Percentiles rank a stretch among this genome's conserved stretches.
Conservation (phyloP, 2,329 filamentous ascomycete species). For the Piedraia hortae region DNA sequence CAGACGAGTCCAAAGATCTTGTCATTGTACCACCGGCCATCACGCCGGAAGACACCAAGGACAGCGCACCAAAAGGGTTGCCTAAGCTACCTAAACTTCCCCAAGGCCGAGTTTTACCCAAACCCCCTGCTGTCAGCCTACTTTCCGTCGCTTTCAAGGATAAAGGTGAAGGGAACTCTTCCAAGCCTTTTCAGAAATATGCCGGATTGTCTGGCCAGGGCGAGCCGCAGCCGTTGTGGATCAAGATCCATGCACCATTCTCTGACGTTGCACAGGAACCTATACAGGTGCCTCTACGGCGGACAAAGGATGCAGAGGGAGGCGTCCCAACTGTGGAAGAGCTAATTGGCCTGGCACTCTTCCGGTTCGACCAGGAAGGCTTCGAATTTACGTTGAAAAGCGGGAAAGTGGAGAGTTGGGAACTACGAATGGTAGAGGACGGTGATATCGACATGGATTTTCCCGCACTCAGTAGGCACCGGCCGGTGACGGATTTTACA, state of each 20-base stretch:
- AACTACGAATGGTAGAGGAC: constrained; percentile 56
- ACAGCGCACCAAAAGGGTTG: constrained; percentile 28
- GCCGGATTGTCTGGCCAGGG: constrained; percentile 51
- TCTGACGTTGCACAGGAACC: constrained; percentile 36
- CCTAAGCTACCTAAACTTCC: constrained; percentile 37
- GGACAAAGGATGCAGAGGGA: constrained; percentile 40
- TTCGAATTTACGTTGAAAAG: constrained; percentile 35
- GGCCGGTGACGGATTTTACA: constrained; percentile 49
- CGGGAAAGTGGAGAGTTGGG: constrained; percentile 57
- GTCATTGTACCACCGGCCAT: constrained; percentile 17
- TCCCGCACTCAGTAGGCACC: constrained; percentile 46
- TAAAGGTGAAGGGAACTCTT: constrained; percentile 7
- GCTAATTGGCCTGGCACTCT: constrained; percentile 54
- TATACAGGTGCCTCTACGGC: constrained; percentile 43
- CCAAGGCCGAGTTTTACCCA: constrained; percentile 43
- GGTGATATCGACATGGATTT: constrained; percentile 72
- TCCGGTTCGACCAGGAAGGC: constrained; percentile 53
- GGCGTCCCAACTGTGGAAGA: constrained; percentile 43
- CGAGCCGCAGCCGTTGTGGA: constrained; percentile 44
- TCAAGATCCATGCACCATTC: constrained; percentile 53
- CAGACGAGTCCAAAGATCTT: constrained; percentile 19
- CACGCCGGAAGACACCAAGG: constrained; percentile 30
- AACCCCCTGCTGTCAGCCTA: constrained; percentile 40
- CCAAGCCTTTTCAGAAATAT: constrained; percentile 49
- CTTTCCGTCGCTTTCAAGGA: constrained; percentile 38